Base-by-base conservation (phyloP, 768 basidiomycete species). In the Tricholoma sp. region DNA sequence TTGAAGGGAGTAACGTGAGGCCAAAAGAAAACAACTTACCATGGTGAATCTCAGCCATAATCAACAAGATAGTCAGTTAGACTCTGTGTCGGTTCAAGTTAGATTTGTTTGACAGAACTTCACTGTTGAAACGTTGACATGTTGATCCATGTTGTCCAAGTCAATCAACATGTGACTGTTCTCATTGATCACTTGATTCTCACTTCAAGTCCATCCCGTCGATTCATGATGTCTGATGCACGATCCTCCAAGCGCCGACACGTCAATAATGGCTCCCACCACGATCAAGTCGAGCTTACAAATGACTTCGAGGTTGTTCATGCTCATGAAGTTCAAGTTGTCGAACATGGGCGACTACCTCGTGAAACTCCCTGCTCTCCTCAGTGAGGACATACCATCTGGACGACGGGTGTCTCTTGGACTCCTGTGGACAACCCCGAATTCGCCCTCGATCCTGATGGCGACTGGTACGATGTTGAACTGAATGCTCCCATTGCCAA, bases 381-480 rank as follows among this genome's bases (percentile, higher is more conserved):
- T 10, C 52, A 54, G 39, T 21, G 27, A 37, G 52, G 52, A 24
- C 34, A 16, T 2, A 54, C 52, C 0, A 19, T 34, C 4, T 54
- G 52, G 52, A 27, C 21, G 0, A 4, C 8, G 8, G 52, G 52
- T 6, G 24, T 10, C 8, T 31, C 29, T 41, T 54, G 52, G 52
- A 14, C 32, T 7, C 52, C 52, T 2, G 21, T 3, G 12, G 61
- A 62, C 14, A n/a, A 54, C 12, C 21, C 14, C 3, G 35, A 53
- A 2, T 59, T 54, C 39, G 59, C 57, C 7, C 29, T 63, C 16
- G 57, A 63, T 39, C 54, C 59, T 5, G 29, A 52, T 35, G 39
- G 53, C 2, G 18, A 35, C 1, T 55, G 53, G 49, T 63, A 55
- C 24, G 61, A 63, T 9, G 49, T 10, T 1, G 8, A 45, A 45